Evolutionary conservation across 345 rosid genomes (phyloP), one percentile per base, ranked within the genome.

Genomic region (Gossypium mustelinum): DNA sequence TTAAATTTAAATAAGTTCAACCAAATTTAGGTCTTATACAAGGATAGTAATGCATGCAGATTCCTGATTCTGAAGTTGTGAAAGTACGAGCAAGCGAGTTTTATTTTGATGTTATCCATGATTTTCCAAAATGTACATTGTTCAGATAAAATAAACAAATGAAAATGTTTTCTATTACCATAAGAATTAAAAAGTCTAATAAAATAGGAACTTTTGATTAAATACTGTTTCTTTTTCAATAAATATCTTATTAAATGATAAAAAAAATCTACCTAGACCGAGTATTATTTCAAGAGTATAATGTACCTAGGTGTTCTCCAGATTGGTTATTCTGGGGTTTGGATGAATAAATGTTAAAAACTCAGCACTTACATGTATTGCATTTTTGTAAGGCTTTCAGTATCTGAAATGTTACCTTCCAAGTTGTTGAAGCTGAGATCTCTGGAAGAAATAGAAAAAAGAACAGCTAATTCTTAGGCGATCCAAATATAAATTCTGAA

Each of bases 401-500:
- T 70, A 57, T 78, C 56, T 11, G 89, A 83, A 74, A 86, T 73
- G 57, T 39, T 75, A 68, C 88, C 92, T 65, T 67, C 79, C 63
- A 86, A 67, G 78, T 79, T 82, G 81, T 88, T 88, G 80, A 80
- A 88, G 80, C 88, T 84, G 72, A 88, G 80, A 82, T 88, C 91
- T 75, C 91, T 88, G 77, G 9, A 58, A 52, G 41, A 61, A 78
- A 16, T 1, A 45, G 60, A 75, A 11, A 34, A 34, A 27, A 65
- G 18, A 65, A 16, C 55, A 59, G 76, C 7, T 47, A 16, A 14
- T 9, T 73, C 47, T 5, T 24, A 59, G 13, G 41, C 41, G 12
- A 43, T 57, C 22, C 17, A 25, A 59, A 59, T 25, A 58, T 22
- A 13, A 57, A 57, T 57, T 24, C 22, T 20, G 17, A 44, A 5